Conservation (phyloP, 345 rosid species). For the Lepidium africanum region DNA sequence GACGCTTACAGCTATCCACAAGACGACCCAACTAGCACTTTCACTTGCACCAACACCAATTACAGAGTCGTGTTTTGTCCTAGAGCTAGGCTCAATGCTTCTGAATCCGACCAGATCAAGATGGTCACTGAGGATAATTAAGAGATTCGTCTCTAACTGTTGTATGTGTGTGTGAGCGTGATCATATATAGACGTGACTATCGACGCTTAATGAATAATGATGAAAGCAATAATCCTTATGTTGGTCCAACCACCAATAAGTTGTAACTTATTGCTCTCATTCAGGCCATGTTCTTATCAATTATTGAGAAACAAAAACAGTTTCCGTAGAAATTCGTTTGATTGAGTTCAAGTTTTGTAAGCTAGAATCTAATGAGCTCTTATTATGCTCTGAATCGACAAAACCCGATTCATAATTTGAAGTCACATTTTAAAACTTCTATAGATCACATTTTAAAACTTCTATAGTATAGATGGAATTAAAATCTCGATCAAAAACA, state of each 20-base stretch:
- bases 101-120: not conserved
- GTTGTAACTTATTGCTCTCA: too few relatives aligned
- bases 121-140: constrained; percentile 24
- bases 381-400: too few relatives aligned
- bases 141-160: not conserved
- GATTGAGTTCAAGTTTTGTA: too few relatives aligned
- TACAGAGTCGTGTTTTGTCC: constrained; percentile 48
- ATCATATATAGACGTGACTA: not conserved
- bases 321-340: too few relatives aligned
- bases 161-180: not conserved
- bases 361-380: too few relatives aligned
- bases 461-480: too few relatives aligned
- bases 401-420: too few relatives aligned
- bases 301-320: too few relatives aligned
- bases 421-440: too few relatives aligned
- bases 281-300: too few relatives aligned
- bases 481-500: too few relatives aligned
- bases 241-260: not conserved
- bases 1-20: constrained; percentile 37
- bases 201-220: constrained; percentile 13
- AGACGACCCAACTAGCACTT: constrained; percentile 37
- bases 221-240: constrained; percentile 9
- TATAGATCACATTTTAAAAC: too few relatives aligned
- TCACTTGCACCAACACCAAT: constrained; percentile 31
- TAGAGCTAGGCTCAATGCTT: not conserved